Base-by-base conservation (phyloP, 495 filamentous ascomycete species). In the Glarea lozoyensis region DNA sequence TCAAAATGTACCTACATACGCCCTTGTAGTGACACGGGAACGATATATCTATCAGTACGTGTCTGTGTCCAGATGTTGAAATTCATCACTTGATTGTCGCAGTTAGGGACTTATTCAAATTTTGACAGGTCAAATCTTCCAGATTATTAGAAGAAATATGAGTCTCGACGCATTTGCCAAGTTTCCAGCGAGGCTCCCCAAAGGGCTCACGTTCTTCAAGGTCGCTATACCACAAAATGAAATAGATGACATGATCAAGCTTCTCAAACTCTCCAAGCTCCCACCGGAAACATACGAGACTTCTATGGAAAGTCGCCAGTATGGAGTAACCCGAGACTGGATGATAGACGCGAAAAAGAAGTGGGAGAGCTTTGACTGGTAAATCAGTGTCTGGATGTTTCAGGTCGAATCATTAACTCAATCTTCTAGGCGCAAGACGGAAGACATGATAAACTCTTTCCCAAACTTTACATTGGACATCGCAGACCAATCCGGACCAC, bases 361-460 rank as follows among this genome's bases (percentile, higher is more conserved):
- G 25, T 29, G 25, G 25, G n/a, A 29, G 25, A 29, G n/a, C 25
- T 29, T 29, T n/a, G n/a, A 29, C n/a, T 29, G 25, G 25, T 29
- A 7, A 29, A n/a, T 29, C n/a, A 7, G n/a, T n/a, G n/a, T 29
- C 25, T 29, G 7, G 25, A 29, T 7, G n/a, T 7, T 7, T 29
- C 7, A 29, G n/a, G n/a, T 7, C 7, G 25, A n/a, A 29, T 29
- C 7, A n/a, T 7, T 7, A n/a, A 29, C 25, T 29, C 7, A 29
- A 7, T 7, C n/a, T 29, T 29, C 7, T 34, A 72, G 71, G 74
- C 66, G 69, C 50, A 50, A 64, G 6, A 55, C 60, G 10, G 78
- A 84, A 52, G 48, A 60, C 10, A 64, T 65, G 24, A 75, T 81
- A 40, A 85, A 87, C 61, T 66, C 55, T 9, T 73, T 81, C 48